Evolutionary conservation across 352 stramenopile genomes (phyloP).

Genomic region (Pythium vanterpoolii): DNA sequence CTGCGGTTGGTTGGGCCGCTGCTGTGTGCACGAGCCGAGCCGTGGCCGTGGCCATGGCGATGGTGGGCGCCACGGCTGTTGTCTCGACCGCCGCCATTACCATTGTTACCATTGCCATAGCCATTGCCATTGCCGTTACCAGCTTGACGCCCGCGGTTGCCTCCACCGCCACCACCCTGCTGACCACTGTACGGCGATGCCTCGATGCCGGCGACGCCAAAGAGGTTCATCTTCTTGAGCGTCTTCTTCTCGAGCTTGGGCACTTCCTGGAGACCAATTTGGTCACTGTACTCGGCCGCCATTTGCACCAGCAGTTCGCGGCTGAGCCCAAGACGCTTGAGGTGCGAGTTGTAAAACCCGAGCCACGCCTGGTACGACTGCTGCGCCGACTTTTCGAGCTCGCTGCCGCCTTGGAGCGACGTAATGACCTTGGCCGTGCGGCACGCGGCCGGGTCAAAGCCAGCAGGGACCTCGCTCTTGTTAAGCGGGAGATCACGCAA

Average conservation of each 20-base stretch:
- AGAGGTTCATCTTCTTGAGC: constrained; percentile 62
- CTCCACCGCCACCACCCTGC: constrained; percentile 17
- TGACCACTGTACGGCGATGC: constrained; percentile 14
- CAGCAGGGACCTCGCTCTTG: constrained; percentile 18
- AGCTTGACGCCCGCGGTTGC: constrained; percentile 10
- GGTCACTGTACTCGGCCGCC: constrained; percentile 39
- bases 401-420: constrained; percentile 37
- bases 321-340: constrained; percentile 36
- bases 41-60: constrained; percentile 16
- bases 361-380: constrained; percentile 94
- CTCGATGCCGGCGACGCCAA: constrained; percentile 48
- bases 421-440: constrained; percentile 29
- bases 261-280: constrained; percentile 39
- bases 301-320: constrained; percentile 51
- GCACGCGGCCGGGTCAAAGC: constrained; percentile 17
- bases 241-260: constrained; percentile 64
- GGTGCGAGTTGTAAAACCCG: constrained; percentile 91
- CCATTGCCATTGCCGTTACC: constrained; percentile 17
- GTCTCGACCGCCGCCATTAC: constrained; percentile 8
- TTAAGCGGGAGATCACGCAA: constrained; percentile 64
- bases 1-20: constrained; percentile 10
- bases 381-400: constrained; percentile 75
- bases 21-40: constrained; percentile 18
- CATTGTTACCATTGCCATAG: constrained; percentile 9
- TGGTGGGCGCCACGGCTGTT: constrained; percentile 13